Evolutionary conservation across 805 yeast genomes (phyloP), one percentile per base, ranked within the genome.

Genomic region (Yamadazyma nakazawae): DNA sequence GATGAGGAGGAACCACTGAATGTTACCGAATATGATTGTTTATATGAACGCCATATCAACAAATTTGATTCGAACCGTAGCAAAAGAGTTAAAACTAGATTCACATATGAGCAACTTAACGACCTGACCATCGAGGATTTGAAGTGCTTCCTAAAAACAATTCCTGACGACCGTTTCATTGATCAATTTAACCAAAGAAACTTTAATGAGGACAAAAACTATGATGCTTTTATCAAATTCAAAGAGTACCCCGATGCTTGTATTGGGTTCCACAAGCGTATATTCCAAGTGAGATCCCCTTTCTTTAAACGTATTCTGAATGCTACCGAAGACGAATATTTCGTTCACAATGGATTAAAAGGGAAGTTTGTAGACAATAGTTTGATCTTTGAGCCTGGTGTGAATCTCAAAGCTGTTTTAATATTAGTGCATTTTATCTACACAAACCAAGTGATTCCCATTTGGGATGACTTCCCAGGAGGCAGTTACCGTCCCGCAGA

Each of bases 351-450:
- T n/a, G 58, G 56, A 1, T 44, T 65, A 49, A 53, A 16, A 40
- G 72, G 69, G 1, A 45, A 37, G 19, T 64, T 59, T 25, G 47
- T 51, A 2, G 42, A 40, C 4, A 37, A 39, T 2, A 43, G 42
- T 2, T 38, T 67, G 41, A 40, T 49, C 1, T 54, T 72, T 21
- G 51, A 60, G 3, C 49, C 55, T 2, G 46, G 54, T 4, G 42
- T 67, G 36, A 54, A 71, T 14, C 42, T 74, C 10, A 59, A 69
- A 28, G 63, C 83, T 2, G 55, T 78, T 8, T 50, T 79, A 5
- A 55, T 70, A 8, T 60, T 70, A 6, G 54, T 68, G 2, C 78
- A 79, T 55, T 72, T 70, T 45, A 45, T 80, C 0, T 83, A 82
- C 55, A 76, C 83, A 0, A 80, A 79, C 44, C 55, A 57, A 13